Conservation (phyloP, 2,329 filamentous ascomycete genomes). For the Dactylellina haptotyla region DNA sequence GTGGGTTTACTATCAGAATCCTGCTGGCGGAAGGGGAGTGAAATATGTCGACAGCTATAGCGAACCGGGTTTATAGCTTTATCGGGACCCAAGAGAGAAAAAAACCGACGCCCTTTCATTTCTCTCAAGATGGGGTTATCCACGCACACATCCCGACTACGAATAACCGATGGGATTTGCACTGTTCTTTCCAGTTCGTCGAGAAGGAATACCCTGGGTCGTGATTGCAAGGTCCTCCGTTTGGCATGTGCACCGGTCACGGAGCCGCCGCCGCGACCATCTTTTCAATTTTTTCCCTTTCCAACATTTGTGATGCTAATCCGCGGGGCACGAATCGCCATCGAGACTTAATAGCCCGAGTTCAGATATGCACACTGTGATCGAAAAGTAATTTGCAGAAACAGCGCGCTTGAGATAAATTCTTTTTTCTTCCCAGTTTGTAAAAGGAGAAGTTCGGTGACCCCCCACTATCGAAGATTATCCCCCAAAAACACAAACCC, state of each 20-base stretch:
- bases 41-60: slow-evolving; percentile 46
- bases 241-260: slow-evolving; percentile 45
- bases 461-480: slow-evolving; percentile 38
- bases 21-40: slow-evolving; percentile 36
- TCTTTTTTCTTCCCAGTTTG: neutral
- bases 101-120: slow-evolving; percentile 22
- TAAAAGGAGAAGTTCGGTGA: slow-evolving; percentile 25
- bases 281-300: neutral
- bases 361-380: slow-evolving; percentile 18
- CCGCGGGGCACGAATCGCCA: slow-evolving; percentile 31
- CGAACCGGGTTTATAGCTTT: slow-evolving; percentile 29
- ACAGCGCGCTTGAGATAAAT: slow-evolving; percentile 33
- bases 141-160: slow-evolving; percentile 16
- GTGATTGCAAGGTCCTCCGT: slow-evolving; percentile 2
- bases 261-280: slow-evolving; percentile 27
- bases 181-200: neutral
- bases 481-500: slow-evolving; percentile 21
- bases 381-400: too few species aligned
- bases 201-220: neutral
- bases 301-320: neutral
- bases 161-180: neutral
- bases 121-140: slow-evolving; percentile 4
- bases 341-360: slow-evolving; percentile 31
- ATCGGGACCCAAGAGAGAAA: slow-evolving; percentile 11
- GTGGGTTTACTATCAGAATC: slow-evolving; percentile 18